Conservation (phyloP, 345 rosid genomes). For the Conringia planisiliqua region DNA sequence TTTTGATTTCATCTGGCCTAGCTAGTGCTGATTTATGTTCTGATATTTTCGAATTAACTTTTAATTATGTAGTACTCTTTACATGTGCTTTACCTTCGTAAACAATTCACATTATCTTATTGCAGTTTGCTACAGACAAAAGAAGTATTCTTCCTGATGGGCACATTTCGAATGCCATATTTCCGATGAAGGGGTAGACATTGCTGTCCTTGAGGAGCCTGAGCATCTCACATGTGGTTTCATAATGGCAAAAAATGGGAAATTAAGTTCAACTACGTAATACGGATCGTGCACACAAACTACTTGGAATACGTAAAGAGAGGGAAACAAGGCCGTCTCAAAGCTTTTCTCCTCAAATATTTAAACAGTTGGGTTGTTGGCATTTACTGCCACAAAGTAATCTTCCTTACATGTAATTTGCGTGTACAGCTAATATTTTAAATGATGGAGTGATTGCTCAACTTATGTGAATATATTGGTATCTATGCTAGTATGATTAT, state of each 20-base stretch:
- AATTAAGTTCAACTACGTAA: conserved; percentile 62
- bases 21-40: background rate
- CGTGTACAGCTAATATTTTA: background rate
- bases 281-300: conserved; percentile 87
- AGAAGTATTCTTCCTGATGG: conserved; percentile 91
- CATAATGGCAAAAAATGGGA: conserved; percentile 98
- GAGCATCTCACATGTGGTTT: conserved; percentile 99
- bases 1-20: background rate
- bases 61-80: background rate
- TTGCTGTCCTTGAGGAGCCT: conserved; percentile 98
- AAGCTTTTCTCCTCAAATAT: conserved; percentile 63
- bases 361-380: conserved; percentile 74
- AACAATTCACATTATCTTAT: background rate
- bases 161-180: conserved; percentile 70
- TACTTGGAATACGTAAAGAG: conserved; percentile 84
- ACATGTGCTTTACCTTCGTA: background rate
- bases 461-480: background rate
- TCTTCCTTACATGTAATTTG: too few species aligned
- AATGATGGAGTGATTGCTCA: conserved; percentile 6
- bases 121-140: conserved; percentile 81
- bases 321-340: conserved; percentile 68
- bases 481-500: background rate
- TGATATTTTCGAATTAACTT: background rate
- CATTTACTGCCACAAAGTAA: conserved; percentile 94
- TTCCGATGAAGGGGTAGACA: conserved; percentile 74